Base-by-base conservation (phyloP, 169 alveolate genomes). In the Plasmodium gonderi region DNA sequence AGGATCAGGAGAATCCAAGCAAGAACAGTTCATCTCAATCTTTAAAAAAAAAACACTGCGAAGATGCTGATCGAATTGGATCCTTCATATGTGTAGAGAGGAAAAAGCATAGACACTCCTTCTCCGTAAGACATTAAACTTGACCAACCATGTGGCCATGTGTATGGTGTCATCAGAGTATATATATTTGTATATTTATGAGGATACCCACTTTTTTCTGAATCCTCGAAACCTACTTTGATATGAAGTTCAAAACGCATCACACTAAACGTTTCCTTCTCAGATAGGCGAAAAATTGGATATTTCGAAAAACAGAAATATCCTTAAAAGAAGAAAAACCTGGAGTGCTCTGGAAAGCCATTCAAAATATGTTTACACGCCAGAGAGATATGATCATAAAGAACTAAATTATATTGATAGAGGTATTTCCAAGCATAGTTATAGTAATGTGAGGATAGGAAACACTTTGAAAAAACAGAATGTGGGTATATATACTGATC, bases 41-140 rank as follows among this genome's bases (percentile, higher is more conserved):
- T 3, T 14, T 17, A n/a, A n/a, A 36, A n/a, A 60, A 60, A 11
- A 29, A 36, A 11, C 75, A 1, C 51, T 12, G 6, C 12, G 23
- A 42, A 3, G 83, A 69, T 23, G 60, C 31, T 4, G 83, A 87
- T 33, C 78, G 93, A 12, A 76, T 87, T 5, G 87, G 93, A 1
- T 87, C 93, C 65, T 87, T 87, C 60, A 87, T 87, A 77, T 87
- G 68, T 29, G 51, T 87, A 8, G 80, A 87, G 31, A 14, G 49
- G 54, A 60, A 33, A 9, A 75, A 68, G 20, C 79, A 68, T 6
- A 75, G 93, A 33, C 93, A 87, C 20, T 75, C 93, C 20, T 38
- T 87, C 47, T 20, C 93, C 40, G 93, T 87, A 87, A 45, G 72
- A 2, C 33, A n/a, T n/a, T n/a, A n/a, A n/a, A n/a, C n/a, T n/a